phyloP scores from a whole-genome alignment of 495 filamentous ascomycete genomes.

The Rhypophila decipiens region DNA sequence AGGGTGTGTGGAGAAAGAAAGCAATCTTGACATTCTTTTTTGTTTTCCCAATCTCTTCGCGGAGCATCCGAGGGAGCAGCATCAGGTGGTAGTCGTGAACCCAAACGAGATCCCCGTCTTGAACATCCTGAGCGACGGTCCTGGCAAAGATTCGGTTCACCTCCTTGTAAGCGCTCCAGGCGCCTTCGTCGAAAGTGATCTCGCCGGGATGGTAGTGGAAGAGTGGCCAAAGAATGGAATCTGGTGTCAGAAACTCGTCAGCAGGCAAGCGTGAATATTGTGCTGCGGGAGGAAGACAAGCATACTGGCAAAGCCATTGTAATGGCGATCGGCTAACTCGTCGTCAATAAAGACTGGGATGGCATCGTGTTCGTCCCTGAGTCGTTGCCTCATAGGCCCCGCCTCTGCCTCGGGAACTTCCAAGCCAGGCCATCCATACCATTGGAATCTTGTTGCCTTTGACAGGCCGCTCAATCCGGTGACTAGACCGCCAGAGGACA shows the following conservation, averaged over 20 bases:
- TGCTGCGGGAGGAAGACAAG: constrained; percentile 8
- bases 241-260: constrained; percentile 36
- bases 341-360: constrained; percentile 74
- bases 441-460: constrained; percentile 88
- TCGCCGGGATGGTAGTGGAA: constrained; percentile 96
- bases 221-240: constrained; percentile 91
- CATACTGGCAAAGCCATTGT: constrained; percentile 84
- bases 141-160: constrained; percentile 85
- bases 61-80: constrained; percentile 79
- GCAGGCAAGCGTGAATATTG: background rate
- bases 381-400: constrained; percentile 55
- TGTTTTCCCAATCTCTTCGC: constrained; percentile 60
- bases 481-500: constrained; percentile 92
- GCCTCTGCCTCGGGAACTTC: constrained; percentile 71
- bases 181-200: constrained; percentile 79
- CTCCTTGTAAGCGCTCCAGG: constrained; percentile 80
- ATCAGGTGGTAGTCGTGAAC: constrained; percentile 96
- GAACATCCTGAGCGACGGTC: constrained; percentile 61
- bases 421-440: constrained; percentile 96
- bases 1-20: constrained; percentile 93
- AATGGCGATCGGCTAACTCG: constrained; percentile 71
- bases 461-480: constrained; percentile 83
- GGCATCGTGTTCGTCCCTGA: constrained; percentile 67
- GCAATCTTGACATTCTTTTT: constrained; percentile 84
- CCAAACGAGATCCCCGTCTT: constrained; percentile 83